phyloP scores from a whole-genome alignment of 163 green algal genomes.

The Volvox carteri region DNA sequence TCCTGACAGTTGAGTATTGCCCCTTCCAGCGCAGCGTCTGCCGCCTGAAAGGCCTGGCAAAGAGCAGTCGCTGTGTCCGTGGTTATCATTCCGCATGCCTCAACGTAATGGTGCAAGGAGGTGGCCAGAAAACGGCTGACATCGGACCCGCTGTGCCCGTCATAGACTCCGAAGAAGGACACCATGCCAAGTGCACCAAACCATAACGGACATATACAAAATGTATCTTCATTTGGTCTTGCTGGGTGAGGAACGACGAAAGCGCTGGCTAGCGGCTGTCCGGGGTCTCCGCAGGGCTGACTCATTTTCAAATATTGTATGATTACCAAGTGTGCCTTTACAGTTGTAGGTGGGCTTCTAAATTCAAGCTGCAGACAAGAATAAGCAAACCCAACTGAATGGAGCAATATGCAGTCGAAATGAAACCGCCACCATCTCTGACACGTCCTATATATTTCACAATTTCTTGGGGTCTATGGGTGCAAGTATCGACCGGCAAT shows the following conservation, averaged over 20 bases:
- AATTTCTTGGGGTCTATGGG: too few species aligned
- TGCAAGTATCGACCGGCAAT: too few species aligned
- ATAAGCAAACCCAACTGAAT: too few species aligned
- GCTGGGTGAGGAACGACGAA: conserved; percentile 29
- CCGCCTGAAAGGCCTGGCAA: neutral
- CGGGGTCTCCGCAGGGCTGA: neutral
- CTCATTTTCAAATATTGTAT: neutral
- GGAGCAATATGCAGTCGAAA: too few species aligned
- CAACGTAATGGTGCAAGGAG: conserved; percentile 2
- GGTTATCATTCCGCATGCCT: neutral
- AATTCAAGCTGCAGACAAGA: too few species aligned
- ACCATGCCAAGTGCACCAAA: neutral
- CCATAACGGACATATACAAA: conserved; percentile 6
- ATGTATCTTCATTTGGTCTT: conserved; percentile 25
- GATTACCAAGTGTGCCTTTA: neutral
- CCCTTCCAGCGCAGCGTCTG: neutral
- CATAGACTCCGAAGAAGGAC: conserved; percentile 25
- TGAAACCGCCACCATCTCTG: too few species aligned
- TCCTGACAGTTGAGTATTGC: conserved; percentile 11
- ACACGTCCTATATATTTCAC: too few species aligned
- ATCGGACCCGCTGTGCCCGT: conserved; percentile 4
- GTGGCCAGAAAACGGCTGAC: conserved; percentile 7
- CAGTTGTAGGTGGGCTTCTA: neutral
- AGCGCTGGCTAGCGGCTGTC: neutral
- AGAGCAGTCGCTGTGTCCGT: conserved; percentile 5